These are phyloP conservation scores for Lachnellula cervina DNA, from an alignment of 2,329 filamentous ascomycete species.

Conservation along the genomic window DNA sequence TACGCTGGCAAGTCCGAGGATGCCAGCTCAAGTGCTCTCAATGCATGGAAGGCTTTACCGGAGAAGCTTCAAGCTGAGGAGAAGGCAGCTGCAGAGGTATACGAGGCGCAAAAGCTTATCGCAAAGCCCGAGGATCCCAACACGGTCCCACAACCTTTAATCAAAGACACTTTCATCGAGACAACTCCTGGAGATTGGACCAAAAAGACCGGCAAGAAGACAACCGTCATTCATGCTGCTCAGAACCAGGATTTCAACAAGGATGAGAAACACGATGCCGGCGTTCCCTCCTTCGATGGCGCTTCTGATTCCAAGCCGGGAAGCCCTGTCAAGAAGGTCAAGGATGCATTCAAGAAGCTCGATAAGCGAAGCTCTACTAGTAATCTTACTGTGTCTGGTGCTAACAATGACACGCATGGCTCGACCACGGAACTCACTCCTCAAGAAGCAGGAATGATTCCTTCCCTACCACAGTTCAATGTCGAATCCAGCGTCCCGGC, in stretches of 20 bases:
- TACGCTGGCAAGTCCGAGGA: background rate
- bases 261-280: background rate
- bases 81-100: conserved; percentile 17
- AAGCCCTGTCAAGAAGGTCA: background rate
- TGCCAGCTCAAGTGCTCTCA: conserved; percentile 10
- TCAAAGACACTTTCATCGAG: conserved; percentile 30
- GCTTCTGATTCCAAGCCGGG: background rate
- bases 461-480: too few species aligned
- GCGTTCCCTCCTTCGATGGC: background rate
- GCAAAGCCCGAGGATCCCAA: conserved; percentile 2
- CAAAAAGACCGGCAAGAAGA: conserved; percentile 19
- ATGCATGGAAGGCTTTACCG: conserved; percentile 24
- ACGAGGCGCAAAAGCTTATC: conserved; percentile 6
- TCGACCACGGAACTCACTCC: background rate
- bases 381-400: background rate
- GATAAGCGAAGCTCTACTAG: background rate
- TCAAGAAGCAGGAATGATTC: background rate
- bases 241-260: background rate
- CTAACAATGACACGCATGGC: background rate
- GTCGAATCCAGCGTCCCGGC: too few species aligned
- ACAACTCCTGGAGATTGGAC: conserved; percentile 29
- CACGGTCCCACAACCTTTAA: conserved; percentile 14
- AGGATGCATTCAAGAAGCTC: background rate
- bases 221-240: conserved; percentile 9
- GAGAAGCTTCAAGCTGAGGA: conserved; percentile 23